A percentile compares a stretch with the other conserved stretches of the same genome.
phyloP scores from a whole-genome alignment of 2,329 filamentous ascomycete species.

The Purpureocillium takamizusanense region DNA sequence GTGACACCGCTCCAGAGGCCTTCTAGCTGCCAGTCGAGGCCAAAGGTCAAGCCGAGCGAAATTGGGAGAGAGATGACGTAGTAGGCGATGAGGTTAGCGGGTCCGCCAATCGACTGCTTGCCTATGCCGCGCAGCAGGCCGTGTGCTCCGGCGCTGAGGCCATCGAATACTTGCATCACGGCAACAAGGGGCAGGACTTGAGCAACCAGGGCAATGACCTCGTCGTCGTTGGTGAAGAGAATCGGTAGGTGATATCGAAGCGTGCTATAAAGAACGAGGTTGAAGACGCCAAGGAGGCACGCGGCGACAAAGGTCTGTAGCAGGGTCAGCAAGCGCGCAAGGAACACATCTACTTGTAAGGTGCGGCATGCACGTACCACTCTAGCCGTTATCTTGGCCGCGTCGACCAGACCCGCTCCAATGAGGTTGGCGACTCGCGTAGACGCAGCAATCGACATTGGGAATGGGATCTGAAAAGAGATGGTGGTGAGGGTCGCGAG shows the following conservation, averaged over 20 bases:
- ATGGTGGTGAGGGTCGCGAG: slow-evolving; percentile 69
- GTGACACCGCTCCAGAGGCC: slow-evolving; percentile 78
- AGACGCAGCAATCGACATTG: slow-evolving; percentile 77
- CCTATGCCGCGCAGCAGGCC: slow-evolving; percentile 82
- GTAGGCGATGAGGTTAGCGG: slow-evolving; percentile 78
- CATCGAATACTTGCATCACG: slow-evolving; percentile 84
- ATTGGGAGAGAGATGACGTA: slow-evolving; percentile 81
- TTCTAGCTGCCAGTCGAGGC: slow-evolving; percentile 63
- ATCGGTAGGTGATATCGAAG: slow-evolving; percentile 66
- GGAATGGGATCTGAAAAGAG: slow-evolving; percentile 88
- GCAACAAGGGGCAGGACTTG: slow-evolving; percentile 70
- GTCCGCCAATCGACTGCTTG: slow-evolving; percentile 81
- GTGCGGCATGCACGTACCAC: slow-evolving; percentile 43
- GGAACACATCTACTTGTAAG: slow-evolving; percentile 1
- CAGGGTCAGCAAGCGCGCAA: background rate
- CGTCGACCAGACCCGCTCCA: slow-evolving; percentile 71
- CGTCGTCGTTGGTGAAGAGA: slow-evolving; percentile 67
- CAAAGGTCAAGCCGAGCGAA: slow-evolving; percentile 70
- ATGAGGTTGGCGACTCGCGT: slow-evolving; percentile 90
- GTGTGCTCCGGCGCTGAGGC: slow-evolving; percentile 68
- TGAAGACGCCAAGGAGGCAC: slow-evolving; percentile 66
- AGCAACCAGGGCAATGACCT: slow-evolving; percentile 61
- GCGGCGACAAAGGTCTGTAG: slow-evolving; percentile 50
- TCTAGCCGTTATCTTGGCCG: slow-evolving; percentile 71
- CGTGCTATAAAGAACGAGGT: slow-evolving; percentile 58